Base-by-base conservation (phyloP, 176 grass and related monocot species). In the Aegilops speltoides region DNA sequence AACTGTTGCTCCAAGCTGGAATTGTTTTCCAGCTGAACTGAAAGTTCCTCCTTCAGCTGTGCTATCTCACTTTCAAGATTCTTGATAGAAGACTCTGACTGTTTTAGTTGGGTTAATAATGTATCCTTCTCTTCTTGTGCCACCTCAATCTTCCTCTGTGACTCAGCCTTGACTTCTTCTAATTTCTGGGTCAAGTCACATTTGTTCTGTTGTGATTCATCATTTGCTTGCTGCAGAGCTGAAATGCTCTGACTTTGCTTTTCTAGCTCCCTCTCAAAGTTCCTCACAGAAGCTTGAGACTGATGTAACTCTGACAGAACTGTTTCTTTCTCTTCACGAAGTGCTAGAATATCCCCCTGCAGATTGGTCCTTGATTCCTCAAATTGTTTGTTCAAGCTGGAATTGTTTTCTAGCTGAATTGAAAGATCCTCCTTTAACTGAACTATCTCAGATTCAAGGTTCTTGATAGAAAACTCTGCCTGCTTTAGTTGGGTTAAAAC, bases 1-100 rank as follows among this genome's bases (percentile, higher is more conserved):
- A 93, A 83, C 66, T 89, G 77, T 79, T 75, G 79, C 22, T 90
- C 80, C 76, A 91, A 83, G 48, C 36, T 75, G 40, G 86, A 86
- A 50, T 77, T 84, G 10, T 83, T 93, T 86, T 78, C 78, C 32
- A 86, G 78, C 72, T 92, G 86, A 48, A 87, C 29, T 5, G 64
- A 89, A 67, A 88, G 85, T 46, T 94, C 72, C 71, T 79, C 78
- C 48, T 60, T 81, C 79, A 88, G 71, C 76, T 40, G 76, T 63
- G 60, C 82, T 3, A 94, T 33, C 64, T 87, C 86, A 69, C 40
- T 88, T 64, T 89, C 86, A 84, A 89, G 83, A 69, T 68, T 84
- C 65, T 80, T 80, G 26, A 79, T 28, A 45, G 14, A 83, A 43
- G 31, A 40, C 24, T 79, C 80, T 73, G 80, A 83, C 14, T 79